Base-by-base conservation (phyloP, 1,139 yeast genomes). In the Yamadazyma blattariae region DNA sequence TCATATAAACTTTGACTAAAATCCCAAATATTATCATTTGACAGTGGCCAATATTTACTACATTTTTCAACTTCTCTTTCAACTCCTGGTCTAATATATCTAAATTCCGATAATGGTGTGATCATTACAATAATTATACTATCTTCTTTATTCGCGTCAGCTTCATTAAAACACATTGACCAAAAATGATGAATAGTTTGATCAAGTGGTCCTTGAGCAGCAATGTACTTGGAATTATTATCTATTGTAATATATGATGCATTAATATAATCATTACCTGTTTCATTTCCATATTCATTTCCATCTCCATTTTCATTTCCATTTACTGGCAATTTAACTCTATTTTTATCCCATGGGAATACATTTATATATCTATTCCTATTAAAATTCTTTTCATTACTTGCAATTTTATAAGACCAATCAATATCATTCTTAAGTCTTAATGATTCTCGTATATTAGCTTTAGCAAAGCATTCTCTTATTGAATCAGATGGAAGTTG, bases 81-180 rank as follows among this genome's bases (percentile, higher is more conserved):
- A 5, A 5, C 19, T n/a, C n/a, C n/a, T n/a, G n/a, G n/a, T n/a
- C n/a, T n/a, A 35, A 68, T 75, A 33, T 69, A 59, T 3, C 71
- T 66, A 18, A 67, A 61, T 52, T 88, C 96, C 12, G 57, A 57
- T 33, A 89, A 57, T 0, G 95, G 94, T 0, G 98, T 90, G 31
- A 92, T 79, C 97, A 90, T 92, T 10, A 87, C 82, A 8, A 92
- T 67, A 1, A 82, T 76, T 2, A 85, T 71, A 2, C 61, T 51
- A 25, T 64, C 62, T 3, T 64, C 62, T 19, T 56, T 43, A 50
- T 61, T 58, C 15, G 49, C 57, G 29, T 54, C 59, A 12, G 72
- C 57, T 43, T 74, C 70, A 33, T 71, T 64, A 44, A 69, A 75
- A 26, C 85, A 78, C 96, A 88, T 88, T 38, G 82, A 80, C 98